Conservation (phyloP, 495 filamentous ascomycete species). For the Talaromyces trachyspermus region DNA sequence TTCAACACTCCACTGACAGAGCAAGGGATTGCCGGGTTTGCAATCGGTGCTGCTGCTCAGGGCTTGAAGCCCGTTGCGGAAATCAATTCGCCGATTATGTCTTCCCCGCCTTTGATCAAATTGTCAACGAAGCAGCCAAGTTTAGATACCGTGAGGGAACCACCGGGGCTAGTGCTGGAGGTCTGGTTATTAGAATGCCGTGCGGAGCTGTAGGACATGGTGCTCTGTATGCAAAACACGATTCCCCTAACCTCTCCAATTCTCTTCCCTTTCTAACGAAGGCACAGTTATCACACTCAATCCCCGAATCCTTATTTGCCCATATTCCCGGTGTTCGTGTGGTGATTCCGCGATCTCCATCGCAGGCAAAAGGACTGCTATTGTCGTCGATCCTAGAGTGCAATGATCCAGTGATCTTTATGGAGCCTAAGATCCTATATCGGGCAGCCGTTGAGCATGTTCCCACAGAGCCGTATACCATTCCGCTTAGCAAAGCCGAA, state of each 20-base stretch:
- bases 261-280: conserved; percentile 5
- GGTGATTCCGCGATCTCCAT: conserved; percentile 81
- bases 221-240: conserved; percentile 54
- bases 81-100: conserved; percentile 99
- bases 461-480: conserved; percentile 68
- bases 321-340: conserved; percentile 87
- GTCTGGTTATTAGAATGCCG: conserved; percentile 89
- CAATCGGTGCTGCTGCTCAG: conserved; percentile 79
- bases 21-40: conserved; percentile 93
- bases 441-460: conserved; percentile 94
- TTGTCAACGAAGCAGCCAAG: conserved; percentile 96
- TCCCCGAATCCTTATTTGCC: conserved; percentile 89
- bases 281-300: conserved; percentile 75
- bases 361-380: conserved; percentile 88
- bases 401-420: conserved; percentile 88
- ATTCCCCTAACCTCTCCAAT: background rate
- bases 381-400: conserved; percentile 68
- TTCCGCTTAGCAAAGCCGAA: conserved; percentile 86
- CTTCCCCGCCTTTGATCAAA: conserved; percentile 92
- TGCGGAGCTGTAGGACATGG: conserved; percentile 94
- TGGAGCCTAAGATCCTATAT: conserved; percentile 96
- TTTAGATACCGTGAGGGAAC: conserved; percentile 78
- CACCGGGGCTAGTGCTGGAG: conserved; percentile 60
- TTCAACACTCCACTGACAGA: conserved; percentile 96
- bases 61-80: conserved; percentile 93